Evolutionary conservation across 257 asterid genomes (phyloP).

Genomic region (Gentiana straminea): DNA sequence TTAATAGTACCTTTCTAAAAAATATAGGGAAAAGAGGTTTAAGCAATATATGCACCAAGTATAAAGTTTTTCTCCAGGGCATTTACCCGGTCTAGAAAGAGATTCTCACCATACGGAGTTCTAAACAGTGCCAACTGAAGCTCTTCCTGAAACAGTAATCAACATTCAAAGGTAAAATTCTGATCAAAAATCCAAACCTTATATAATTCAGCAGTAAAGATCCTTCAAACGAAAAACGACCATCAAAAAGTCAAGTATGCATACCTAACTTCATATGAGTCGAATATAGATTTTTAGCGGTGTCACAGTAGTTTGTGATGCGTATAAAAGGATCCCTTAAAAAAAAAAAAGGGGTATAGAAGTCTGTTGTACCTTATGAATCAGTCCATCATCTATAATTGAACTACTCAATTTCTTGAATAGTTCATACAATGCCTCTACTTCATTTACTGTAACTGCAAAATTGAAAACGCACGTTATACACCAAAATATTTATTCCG

Average conservation of each 20-base stretch:
- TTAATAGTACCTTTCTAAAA: no score
- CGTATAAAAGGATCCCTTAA: no score
- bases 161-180: constrained; percentile 1
- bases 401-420: constrained; percentile 75
- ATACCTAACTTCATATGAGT: no score
- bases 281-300: no score
- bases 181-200: background rate
- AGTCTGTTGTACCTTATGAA: constrained; percentile 48
- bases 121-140: constrained; percentile 73
- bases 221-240: background rate
- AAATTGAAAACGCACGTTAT: background rate
- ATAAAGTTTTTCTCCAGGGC: constrained; percentile 3
- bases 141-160: constrained; percentile 56
- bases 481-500: no score
- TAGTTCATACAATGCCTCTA: constrained; percentile 77
- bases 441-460: constrained; percentile 72
- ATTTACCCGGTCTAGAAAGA: constrained; percentile 80
- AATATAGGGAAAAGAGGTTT: background rate
- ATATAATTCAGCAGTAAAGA: background rate
- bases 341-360: no score
- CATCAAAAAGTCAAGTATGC: no score
- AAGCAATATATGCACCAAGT: background rate
- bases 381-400: constrained; percentile 76
- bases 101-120: constrained; percentile 58
- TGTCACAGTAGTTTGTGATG: no score